phyloP scores from a whole-genome alignment of 192 early-diverging fungal species.

The Backusella westeae region DNA sequence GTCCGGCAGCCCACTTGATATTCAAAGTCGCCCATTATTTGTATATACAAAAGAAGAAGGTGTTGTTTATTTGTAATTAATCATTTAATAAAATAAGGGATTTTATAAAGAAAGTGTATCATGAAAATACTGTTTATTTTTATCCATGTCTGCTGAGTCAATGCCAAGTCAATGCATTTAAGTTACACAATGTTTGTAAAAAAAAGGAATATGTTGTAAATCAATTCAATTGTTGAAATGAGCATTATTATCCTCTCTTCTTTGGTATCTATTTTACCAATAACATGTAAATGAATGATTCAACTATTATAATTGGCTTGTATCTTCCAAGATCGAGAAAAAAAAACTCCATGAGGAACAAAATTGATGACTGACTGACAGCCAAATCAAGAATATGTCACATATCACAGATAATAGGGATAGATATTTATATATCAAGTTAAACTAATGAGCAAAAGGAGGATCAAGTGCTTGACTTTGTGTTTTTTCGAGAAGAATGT shows the following conservation, averaged over 20 bases:
- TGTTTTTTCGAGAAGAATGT: not conserved
- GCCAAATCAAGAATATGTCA: not conserved
- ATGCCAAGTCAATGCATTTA: not conserved
- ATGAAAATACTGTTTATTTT: not conserved
- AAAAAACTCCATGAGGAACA: not conserved
- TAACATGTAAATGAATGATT: not conserved
- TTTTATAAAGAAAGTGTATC: not conserved
- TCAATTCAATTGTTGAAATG: not conserved
- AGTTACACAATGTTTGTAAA: not conserved
- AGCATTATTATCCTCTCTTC: not conserved
- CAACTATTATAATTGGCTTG: not conserved
- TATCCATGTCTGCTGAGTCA: not conserved
- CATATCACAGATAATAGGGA: not conserved
- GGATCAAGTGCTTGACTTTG: not conserved
- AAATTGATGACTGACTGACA: not conserved
- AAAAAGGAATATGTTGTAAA: no score
- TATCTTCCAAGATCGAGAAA: not conserved
- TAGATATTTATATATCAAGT: not conserved
- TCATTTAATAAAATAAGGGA: not conserved
- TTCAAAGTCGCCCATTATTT: conserved; percentile 40
- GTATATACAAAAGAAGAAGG: conserved; percentile 15
- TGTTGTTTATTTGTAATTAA: not conserved
- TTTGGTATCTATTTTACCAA: not conserved
- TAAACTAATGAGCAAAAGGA: not conserved
- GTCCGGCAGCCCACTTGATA: conserved; percentile 62